Base-by-base conservation (phyloP, 1,284 basidiomycete genomes). In the Sporisorium scitamineum region DNA sequence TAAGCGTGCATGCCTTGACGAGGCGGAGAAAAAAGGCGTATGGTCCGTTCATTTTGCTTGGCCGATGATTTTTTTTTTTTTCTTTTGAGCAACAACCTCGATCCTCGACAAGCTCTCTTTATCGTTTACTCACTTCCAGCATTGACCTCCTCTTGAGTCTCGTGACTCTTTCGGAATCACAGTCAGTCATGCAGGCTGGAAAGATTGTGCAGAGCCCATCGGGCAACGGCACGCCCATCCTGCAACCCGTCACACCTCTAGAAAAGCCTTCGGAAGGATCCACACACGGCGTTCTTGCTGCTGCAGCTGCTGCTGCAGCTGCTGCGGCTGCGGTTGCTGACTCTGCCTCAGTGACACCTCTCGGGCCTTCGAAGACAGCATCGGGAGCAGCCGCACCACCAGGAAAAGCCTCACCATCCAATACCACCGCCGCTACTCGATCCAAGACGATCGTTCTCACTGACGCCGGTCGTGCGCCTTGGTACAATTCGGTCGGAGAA, bases 401-500 rank as follows among this genome's bases (percentile, higher is more conserved):
- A 34, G 63, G 45, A 3, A 68, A 62, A 39, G 39, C 64, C 2
- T 39, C 54, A 5, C 53, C 45, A 2, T 58, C 70, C 0, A 61
- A 50, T 26, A 24, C 72, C 0, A 61, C 55, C 29, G 41, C 69
- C 1, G 59, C 62, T 2, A 78, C 71, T 55, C 56, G 72, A 29
- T 68, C 69, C 47, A 78, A 79, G 54, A 80, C 70, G 48, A 67
- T 78, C 51, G 75, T 80, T 7, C 71, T 79, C 34, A 66, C 78
- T 29, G 77, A 80, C n/a, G 78, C 80, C 0, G 80, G 80, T 13
- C 65, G 87, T 39, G 85, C 87, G 13, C 87, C 88, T 1, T 88
- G 88, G 88, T 88, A 84, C 89, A 93, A 79, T 89, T 92, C 81
- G 89, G 92, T 87, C 90, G 95, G 95, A 90, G 88, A 85, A 85